Conservation (phyloP, 2,329 filamentous ascomycete species). For the Fusarium sororula region DNA sequence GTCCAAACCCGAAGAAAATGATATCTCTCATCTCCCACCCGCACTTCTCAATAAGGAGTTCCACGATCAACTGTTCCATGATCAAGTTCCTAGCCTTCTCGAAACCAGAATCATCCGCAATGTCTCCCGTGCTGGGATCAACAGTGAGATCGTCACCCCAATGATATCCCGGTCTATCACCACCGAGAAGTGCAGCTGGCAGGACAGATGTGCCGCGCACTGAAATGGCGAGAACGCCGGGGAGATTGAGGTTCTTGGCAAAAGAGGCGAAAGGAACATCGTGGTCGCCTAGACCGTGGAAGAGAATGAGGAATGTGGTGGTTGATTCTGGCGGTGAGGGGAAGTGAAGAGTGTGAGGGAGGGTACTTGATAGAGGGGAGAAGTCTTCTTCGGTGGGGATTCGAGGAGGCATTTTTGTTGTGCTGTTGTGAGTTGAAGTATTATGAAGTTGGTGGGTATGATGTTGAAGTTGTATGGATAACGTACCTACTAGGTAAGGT, state of each 20-base stretch:
- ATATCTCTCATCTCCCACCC: constrained; percentile 70
- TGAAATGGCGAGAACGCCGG: constrained; percentile 79
- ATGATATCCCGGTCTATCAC: constrained; percentile 56
- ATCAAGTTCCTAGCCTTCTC: constrained; percentile 57
- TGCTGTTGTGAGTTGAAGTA: not conserved
- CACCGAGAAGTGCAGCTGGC: constrained; percentile 69
- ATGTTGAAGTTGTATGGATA: not conserved
- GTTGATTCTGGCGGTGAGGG: constrained; percentile 67
- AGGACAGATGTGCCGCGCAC: constrained; percentile 76
- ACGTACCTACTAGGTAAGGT: too few species aligned
- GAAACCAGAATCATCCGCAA: constrained; percentile 72
- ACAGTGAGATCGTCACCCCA: constrained; percentile 75
- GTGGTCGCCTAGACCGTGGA: constrained; percentile 86
- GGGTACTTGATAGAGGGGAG: constrained; percentile 45
- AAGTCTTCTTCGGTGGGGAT: constrained; percentile 64
- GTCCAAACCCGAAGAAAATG: constrained; percentile 72
- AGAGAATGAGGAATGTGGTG: constrained; percentile 79
- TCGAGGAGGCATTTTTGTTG: constrained; percentile 54
- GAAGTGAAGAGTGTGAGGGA: constrained; percentile 56
- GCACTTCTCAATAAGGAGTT: constrained; percentile 61
- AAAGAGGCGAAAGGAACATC: constrained; percentile 74
- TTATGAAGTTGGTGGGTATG: not conserved
- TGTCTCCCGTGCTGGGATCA: constrained; percentile 57
- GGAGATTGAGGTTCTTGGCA: constrained; percentile 73
- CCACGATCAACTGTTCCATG: constrained; percentile 60